Conservation (phyloP, 108 stramenopile species). For the Hondaea fermentalgiana region DNA sequence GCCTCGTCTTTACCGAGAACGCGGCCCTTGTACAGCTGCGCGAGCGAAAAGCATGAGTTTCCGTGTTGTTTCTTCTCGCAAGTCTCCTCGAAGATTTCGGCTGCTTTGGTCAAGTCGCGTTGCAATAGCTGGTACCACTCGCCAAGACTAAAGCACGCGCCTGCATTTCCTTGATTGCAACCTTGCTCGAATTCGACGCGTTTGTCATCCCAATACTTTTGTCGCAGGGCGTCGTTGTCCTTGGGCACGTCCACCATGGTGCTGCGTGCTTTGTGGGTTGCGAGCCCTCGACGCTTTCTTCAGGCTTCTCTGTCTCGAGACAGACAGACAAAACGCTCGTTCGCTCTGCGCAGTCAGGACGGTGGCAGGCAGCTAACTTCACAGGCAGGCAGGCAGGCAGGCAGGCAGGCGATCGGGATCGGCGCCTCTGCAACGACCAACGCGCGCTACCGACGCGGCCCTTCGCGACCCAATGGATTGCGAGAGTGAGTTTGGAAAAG, state of each 20-base stretch:
- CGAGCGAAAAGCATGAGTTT: neutral
- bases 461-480: no score
- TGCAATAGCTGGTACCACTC: neutral
- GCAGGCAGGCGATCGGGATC: no score
- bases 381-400: no score
- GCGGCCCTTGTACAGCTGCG: constrained; percentile 13
- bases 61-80: neutral
- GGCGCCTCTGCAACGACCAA: no score
- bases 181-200: neutral
- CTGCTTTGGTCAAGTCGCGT: neutral
- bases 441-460: no score
- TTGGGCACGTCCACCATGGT: neutral
- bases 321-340: no score
- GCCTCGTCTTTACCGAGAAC: neutral
- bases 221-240: neutral
- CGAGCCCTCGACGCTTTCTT: no score
- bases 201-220: neutral
- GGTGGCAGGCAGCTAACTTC: no score
- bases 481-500: no score
- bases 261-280: neutral
- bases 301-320: no score
- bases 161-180: neutral
- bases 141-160: neutral
- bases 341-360: no score
- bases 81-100: neutral